Percentiles rank a stretch among this genome's conserved stretches.
Conservation (phyloP, 1,284 basidiomycete species). For the Ustilago lituana region DNA sequence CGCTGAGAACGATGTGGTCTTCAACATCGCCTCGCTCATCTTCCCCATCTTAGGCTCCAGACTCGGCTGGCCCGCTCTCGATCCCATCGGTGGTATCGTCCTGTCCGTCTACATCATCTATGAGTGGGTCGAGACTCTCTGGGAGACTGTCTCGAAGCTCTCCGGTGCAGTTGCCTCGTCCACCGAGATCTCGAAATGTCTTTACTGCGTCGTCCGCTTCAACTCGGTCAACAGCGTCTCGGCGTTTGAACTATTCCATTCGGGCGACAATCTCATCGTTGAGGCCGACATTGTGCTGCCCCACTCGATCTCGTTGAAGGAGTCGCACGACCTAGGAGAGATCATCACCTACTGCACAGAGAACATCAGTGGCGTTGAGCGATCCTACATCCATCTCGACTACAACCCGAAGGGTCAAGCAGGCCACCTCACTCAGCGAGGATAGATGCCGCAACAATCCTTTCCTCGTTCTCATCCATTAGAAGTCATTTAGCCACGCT, state of each 20-base stretch:
- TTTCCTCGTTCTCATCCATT: neutral
- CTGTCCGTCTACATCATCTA: slow-evolving; percentile 63
- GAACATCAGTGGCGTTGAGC: slow-evolving; percentile 54
- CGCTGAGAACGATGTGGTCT: slow-evolving; percentile 71
- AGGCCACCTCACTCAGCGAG: slow-evolving; percentile 58
- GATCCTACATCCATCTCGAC: slow-evolving; percentile 61
- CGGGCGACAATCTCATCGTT: slow-evolving; percentile 64
- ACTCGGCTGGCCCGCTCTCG: slow-evolving; percentile 53
- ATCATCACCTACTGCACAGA: slow-evolving; percentile 65
- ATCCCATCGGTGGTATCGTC: slow-evolving; percentile 60
- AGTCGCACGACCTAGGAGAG: slow-evolving; percentile 65
- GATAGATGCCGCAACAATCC: slow-evolving; percentile 6
- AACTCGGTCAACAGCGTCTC: slow-evolving; percentile 59
- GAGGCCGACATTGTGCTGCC: slow-evolving; percentile 64
- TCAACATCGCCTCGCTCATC: slow-evolving; percentile 72
- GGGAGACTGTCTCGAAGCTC: slow-evolving; percentile 61
- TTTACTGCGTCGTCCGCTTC: slow-evolving; percentile 64
- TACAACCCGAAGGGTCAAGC: slow-evolving; percentile 62
- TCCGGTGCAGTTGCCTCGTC: slow-evolving; percentile 55
- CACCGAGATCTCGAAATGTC: slow-evolving; percentile 56
- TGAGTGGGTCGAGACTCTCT: slow-evolving; percentile 62
- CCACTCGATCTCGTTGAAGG: slow-evolving; percentile 58
- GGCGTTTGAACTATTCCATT: slow-evolving; percentile 64
- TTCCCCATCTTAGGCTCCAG: slow-evolving; percentile 70
- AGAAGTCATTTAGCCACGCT: too few relatives aligned